Percentiles rank a stretch among this genome's conserved stretches.
These are phyloP conservation scores for Aspergillus sclerotialis DNA, from an alignment of 2,329 filamentous ascomycete species.

Conservation along the genomic window DNA sequence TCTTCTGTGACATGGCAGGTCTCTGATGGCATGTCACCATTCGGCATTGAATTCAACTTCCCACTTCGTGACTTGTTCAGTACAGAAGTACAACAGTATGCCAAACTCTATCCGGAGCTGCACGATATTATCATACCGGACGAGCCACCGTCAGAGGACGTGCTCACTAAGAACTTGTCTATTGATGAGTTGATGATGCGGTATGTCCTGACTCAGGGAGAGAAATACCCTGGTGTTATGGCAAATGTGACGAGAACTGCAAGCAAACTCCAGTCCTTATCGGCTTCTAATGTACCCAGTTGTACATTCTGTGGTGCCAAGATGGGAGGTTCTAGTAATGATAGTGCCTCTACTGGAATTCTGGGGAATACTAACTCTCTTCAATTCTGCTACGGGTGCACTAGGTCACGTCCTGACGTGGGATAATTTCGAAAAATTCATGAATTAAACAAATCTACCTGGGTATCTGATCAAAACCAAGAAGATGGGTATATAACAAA, in stretches of 20 bases:
- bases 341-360: slow-evolving; percentile 45
- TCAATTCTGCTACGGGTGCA: slow-evolving; percentile 39
- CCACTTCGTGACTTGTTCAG: slow-evolving; percentile 79
- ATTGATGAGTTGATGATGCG: slow-evolving; percentile 86
- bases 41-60: slow-evolving; percentile 61
- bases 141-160: slow-evolving; percentile 26
- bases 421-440: slow-evolving; percentile 13
- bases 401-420: slow-evolving; percentile 30
- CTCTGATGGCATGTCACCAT: slow-evolving; percentile 62
- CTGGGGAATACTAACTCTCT: slow-evolving; percentile 35
- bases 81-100: slow-evolving; percentile 68
- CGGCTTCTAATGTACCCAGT: slow-evolving; percentile 21
- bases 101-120: slow-evolving; percentile 48
- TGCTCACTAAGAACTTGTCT: slow-evolving; percentile 55
- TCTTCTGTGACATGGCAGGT: slow-evolving; percentile 76
- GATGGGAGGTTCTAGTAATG: slow-evolving; percentile 56
- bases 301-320: slow-evolving; percentile 67
- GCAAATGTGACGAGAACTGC: slow-evolving; percentile 91
- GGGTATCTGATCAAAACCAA: slow-evolving; percentile 2
- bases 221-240: slow-evolving; percentile 82
- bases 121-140: slow-evolving; percentile 40
- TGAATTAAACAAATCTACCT: neutral
- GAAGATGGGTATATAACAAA: slow-evolving; percentile 1
- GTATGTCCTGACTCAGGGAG: slow-evolving; percentile 82
- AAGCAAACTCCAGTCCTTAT: slow-evolving; percentile 60